Conservation (phyloP, 2,329 filamentous ascomycete species). For the Balansia obtecta region DNA sequence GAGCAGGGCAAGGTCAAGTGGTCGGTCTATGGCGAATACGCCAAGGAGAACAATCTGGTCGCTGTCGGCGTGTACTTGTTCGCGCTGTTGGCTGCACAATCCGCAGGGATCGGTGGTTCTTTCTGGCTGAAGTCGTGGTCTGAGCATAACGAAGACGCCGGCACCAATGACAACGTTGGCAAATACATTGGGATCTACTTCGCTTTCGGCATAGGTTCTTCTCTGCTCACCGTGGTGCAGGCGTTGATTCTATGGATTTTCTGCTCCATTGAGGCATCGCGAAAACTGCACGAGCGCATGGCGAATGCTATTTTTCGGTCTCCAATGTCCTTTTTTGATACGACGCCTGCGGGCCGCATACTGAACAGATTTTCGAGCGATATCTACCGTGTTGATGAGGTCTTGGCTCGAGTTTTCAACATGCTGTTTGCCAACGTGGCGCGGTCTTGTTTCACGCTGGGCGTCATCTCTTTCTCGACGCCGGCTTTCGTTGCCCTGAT, state of each 20-base stretch:
- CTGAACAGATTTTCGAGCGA: constrained; percentile 89
- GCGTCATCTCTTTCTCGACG: constrained; percentile 70
- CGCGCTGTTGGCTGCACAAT: constrained; percentile 68
- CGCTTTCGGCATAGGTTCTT: constrained; percentile 79
- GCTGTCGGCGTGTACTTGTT: constrained; percentile 73
- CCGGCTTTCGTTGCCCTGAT: constrained; percentile 74
- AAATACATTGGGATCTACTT: constrained; percentile 96
- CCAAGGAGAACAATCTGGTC: constrained; percentile 79
- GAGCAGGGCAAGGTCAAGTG: constrained; percentile 98
- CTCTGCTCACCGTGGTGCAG: constrained; percentile 75
- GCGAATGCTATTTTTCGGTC: constrained; percentile 93
- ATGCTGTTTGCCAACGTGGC: constrained; percentile 78
- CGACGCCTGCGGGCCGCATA: constrained; percentile 90
- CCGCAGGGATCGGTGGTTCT: constrained; percentile 68
- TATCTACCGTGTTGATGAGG: constrained; percentile 77
- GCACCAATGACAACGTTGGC: constrained; percentile 62
- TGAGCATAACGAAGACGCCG: constrained; percentile 57
- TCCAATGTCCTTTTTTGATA: constrained; percentile 98
- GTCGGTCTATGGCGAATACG: constrained; percentile 84
- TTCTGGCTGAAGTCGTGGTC: constrained; percentile 95
- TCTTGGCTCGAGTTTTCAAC: constrained; percentile 92
- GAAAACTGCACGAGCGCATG: constrained; percentile 95
- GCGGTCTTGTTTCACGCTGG: constrained; percentile 69
- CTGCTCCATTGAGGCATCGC: constrained; percentile 95
- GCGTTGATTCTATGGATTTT: constrained; percentile 98